A percentile compares a stretch with the other conserved stretches of the same genome.
These are phyloP conservation scores for Marsdenia floribunda DNA, from an alignment of 257 asterid genomes.

Conservation along the genomic window DNA sequence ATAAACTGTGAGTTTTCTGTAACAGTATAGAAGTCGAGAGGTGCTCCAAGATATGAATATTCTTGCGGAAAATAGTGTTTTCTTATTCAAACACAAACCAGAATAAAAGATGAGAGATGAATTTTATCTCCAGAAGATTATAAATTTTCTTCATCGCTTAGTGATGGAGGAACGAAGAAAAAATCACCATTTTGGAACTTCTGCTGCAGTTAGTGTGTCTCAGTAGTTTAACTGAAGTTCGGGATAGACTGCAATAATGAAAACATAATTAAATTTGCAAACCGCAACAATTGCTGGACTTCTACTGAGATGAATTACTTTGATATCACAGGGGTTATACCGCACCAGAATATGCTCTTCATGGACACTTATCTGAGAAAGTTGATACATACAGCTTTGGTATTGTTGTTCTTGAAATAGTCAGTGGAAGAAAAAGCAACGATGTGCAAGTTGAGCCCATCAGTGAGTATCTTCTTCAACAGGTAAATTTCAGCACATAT, in stretches of 20 bases:
- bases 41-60: too few relatives aligned
- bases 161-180: too few relatives aligned
- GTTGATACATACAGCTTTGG: slow-evolving; percentile 84
- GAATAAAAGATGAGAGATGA: too few relatives aligned
- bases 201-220: too few relatives aligned
- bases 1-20: too few relatives aligned
- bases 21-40: too few relatives aligned
- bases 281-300: not conserved
- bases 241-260: not conserved
- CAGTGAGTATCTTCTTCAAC: slow-evolving; percentile 62
- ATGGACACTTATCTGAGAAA: slow-evolving; percentile 79
- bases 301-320: not conserved
- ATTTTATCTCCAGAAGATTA: too few relatives aligned
- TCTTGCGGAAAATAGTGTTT: too few relatives aligned
- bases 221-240: not conserved
- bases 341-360: slow-evolving; percentile 79
- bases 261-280: not conserved
- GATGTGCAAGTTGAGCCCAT: slow-evolving; percentile 43
- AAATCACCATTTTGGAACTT: too few relatives aligned
- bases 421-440: slow-evolving; percentile 64
- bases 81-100: too few relatives aligned
- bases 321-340: slow-evolving; percentile 61
- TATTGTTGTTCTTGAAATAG: slow-evolving; percentile 56
- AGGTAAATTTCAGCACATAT: slow-evolving; percentile 24
- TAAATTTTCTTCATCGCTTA: too few relatives aligned